A percentile compares a stretch with the other conserved stretches of the same genome.
These are phyloP conservation scores for Pythium dissimile DNA, from an alignment of 352 stramenopile genomes.

Conservation along the genomic window DNA sequence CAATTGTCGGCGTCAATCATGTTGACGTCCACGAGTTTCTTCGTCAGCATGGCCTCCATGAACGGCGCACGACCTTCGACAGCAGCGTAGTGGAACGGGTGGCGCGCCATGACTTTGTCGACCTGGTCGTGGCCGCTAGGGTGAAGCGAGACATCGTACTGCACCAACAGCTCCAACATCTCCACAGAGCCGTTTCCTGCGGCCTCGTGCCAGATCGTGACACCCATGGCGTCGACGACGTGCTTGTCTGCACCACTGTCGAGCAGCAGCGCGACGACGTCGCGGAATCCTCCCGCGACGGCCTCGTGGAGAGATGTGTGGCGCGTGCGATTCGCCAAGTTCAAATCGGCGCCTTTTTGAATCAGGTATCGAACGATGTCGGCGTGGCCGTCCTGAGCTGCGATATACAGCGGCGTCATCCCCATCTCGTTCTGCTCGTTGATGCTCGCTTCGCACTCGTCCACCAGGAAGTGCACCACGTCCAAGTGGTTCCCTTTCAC, in stretches of 20 bases:
- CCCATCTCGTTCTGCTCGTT: conserved; percentile 82
- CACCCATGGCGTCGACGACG: conserved; percentile 71
- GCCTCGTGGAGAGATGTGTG: conserved; percentile 68
- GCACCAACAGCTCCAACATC: conserved; percentile 57
- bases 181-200: conserved; percentile 54
- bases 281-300: conserved; percentile 48
- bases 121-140: conserved; percentile 37
- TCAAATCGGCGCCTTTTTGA: conserved; percentile 45
- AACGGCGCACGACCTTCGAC: conserved; percentile 66
- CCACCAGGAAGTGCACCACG: conserved; percentile 39
- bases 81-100: conserved; percentile 79
- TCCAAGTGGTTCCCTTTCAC: conserved; percentile 61
- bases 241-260: conserved; percentile 57
- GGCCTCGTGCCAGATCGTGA: conserved; percentile 79
- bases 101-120: conserved; percentile 75
- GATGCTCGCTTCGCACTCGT: conserved; percentile 49
- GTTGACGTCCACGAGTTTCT: conserved; percentile 62
- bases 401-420: conserved; percentile 68
- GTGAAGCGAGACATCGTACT: conserved; percentile 45
- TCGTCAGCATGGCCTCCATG: conserved; percentile 44
- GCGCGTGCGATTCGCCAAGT: conserved; percentile 56
- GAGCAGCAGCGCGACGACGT: conserved; percentile 47
- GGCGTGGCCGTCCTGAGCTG: conserved; percentile 47
- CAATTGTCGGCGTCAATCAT: conserved; percentile 59
- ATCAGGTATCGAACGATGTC: conserved; percentile 49